Base-by-base conservation (phyloP, 352 stramenopile genomes). In the Phytophthora hybrid region DNA sequence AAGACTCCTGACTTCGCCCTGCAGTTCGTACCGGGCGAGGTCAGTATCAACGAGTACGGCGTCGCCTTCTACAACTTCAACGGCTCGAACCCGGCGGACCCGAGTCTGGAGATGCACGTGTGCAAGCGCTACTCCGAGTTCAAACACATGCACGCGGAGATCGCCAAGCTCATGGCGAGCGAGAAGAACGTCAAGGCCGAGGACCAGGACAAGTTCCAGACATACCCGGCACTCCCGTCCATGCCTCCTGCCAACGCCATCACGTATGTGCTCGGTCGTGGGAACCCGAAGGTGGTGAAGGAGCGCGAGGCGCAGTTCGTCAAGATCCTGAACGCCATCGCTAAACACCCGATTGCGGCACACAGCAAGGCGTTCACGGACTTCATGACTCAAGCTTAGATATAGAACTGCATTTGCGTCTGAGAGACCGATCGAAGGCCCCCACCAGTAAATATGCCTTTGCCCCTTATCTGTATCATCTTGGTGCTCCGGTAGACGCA, bases 101-200 rank as follows among this genome's bases (percentile, higher is more conserved):
- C 81, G 13, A 79, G 68, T 41, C 74, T 82, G 64, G 77, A 89
- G 16, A 26, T 84, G 3, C 78, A 81, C 63, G 66, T 92, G 41
- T 82, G 78, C 49, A 94, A 94, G 69, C 84, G 87, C 29, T 94
- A 85, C 75, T 93, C 87, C 63, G 85, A 94, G 73, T 93, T 94
- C 73, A 94, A 92, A 73, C 41, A 74, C 9, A 79, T 94, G 52
- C 78, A 93, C 68, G 71, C 61, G 1, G 65, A 85, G 56, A 69
- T 93, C 21, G 68, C 77, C 31, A 84, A 78, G 56, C 70, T 90
- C 63, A 89, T 92, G 81, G 79, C 77, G 16, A 89, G 80, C 49
- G 81, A 84, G 62, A 76, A 76, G 57, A 88, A 91, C 69, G 82
- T 91, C 18, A 74, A 77, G 18, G 19, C 66, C 9, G 67, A 73